Percentiles rank a stretch among this genome's conserved stretches.
Conservation (phyloP, 176 grass and related monocot species). For the Zea luxurians region DNA sequence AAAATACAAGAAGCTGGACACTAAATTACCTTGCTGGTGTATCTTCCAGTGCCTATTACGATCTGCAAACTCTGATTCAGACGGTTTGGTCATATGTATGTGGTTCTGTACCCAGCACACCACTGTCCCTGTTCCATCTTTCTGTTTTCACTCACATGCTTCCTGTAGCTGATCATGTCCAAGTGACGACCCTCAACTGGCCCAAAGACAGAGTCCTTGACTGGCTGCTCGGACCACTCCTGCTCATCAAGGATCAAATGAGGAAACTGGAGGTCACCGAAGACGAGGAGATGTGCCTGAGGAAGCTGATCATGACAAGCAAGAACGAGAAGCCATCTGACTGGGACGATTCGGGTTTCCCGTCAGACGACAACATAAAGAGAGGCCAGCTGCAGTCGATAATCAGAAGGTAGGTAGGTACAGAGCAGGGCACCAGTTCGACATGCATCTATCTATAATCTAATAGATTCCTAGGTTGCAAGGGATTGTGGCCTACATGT, state of each 20-base stretch:
- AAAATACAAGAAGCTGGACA: conserved; percentile 70
- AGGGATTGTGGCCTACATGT: conserved; percentile 69
- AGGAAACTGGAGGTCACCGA: conserved; percentile 61
- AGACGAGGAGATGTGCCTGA: conserved; percentile 66
- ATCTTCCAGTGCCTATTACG: conserved; percentile 79
- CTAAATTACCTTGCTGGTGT: conserved; percentile 75
- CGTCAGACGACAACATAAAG: conserved; percentile 57
- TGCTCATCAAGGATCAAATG: conserved; percentile 82
- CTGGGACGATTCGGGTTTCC: conserved; percentile 63
- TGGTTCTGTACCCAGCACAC: neutral
- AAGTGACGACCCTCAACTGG: conserved; percentile 79
- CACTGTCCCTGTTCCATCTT: neutral
- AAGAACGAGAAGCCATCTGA: conserved; percentile 65
- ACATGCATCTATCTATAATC: too few relatives aligned
- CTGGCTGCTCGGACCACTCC: conserved; percentile 77
- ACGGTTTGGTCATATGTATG: conserved; percentile 81
- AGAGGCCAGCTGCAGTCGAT: conserved; percentile 80
- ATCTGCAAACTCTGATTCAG: conserved; percentile 60
- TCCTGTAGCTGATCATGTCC: conserved; percentile 74
- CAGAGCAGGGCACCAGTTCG: neutral
- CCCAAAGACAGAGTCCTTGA: conserved; percentile 72
- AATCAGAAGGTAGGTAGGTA: conserved; percentile 99
- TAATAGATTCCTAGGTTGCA: conserved; percentile 62
- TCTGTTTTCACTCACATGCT: neutral
- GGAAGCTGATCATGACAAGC: conserved; percentile 67